Conservation (phyloP, 2,329 filamentous ascomycete species). For the Byssothecium circinans region DNA sequence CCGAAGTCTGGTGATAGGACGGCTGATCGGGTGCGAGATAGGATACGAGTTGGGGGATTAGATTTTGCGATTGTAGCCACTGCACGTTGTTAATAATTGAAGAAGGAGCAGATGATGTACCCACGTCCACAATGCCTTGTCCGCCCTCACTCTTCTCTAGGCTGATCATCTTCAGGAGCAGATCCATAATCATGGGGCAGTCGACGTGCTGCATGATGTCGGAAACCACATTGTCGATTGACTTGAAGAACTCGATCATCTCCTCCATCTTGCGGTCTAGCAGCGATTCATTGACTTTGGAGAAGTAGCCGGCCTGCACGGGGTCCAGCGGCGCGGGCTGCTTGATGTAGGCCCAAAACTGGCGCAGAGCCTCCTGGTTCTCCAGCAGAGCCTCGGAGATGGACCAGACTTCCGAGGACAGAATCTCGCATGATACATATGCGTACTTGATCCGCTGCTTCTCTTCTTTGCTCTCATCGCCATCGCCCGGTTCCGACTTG, state of each 20-base stretch:
- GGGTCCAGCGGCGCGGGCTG: conserved; percentile 84
- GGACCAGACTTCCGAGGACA: conserved; percentile 95
- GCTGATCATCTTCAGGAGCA: conserved; percentile 94
- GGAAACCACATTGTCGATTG: conserved; percentile 76
- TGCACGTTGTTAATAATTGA: conserved; percentile 41
- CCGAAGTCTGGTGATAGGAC: conserved; percentile 91
- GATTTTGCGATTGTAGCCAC: conserved; percentile 89
- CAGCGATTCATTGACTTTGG: conserved; percentile 96
- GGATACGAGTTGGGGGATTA: conserved; percentile 83
- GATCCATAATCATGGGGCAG: conserved; percentile 97
- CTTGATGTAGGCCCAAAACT: conserved; percentile 90
- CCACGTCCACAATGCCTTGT: conserved; percentile 88
- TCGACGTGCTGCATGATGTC: conserved; percentile 92
- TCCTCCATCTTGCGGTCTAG: conserved; percentile 98
- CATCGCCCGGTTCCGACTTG: conserved; percentile 47
- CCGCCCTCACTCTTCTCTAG: conserved; percentile 90
- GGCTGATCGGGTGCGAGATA: conserved; percentile 84
- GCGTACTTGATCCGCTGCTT: conserved; percentile 93
- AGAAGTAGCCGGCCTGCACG: conserved; percentile 95
- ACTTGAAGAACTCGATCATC: conserved; percentile 89
- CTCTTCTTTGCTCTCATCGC: conserved; percentile 72
- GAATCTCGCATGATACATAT: conserved; percentile 87
- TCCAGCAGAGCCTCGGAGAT: conserved; percentile 92
- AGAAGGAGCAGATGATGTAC: conserved; percentile 30
- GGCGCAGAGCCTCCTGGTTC: conserved; percentile 73